Evolutionary conservation across 139 green algal genomes (phyloP).

Genomic region (Haematococcus lacustris): DNA sequence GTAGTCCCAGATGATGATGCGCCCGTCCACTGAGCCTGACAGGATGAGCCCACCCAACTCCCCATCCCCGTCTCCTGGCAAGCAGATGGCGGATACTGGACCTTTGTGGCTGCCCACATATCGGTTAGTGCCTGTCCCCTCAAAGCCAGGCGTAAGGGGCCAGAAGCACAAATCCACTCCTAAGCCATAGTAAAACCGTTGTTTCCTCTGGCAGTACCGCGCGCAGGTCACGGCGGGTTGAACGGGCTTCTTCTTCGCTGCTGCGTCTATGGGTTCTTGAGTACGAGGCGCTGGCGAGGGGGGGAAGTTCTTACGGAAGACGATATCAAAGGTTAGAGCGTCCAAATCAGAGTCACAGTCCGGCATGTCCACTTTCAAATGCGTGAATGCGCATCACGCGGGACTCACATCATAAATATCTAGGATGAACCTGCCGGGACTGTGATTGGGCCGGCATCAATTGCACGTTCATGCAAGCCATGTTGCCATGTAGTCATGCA

Average conservation of each 20-base stretch:
- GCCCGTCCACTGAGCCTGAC: constrained; percentile 43
- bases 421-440: too few relatives aligned
- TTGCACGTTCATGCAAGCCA: too few relatives aligned
- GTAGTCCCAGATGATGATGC: constrained; percentile 58
- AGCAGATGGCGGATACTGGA: constrained; percentile 21
- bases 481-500: too few relatives aligned
- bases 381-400: too few relatives aligned
- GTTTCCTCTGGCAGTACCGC: not conserved
- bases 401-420: too few relatives aligned
- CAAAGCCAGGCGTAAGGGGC: constrained; percentile 12
- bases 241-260: not conserved
- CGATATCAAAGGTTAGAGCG: too few relatives aligned
- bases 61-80: constrained; percentile 7
- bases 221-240: not conserved
- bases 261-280: too few relatives aligned
- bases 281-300: too few relatives aligned
- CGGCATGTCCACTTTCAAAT: too few relatives aligned
- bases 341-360: too few relatives aligned
- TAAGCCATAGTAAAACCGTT: constrained; percentile 30
- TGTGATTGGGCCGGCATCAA: too few relatives aligned
- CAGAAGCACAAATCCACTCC: constrained; percentile 41
- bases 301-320: too few relatives aligned
- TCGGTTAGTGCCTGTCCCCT: constrained; percentile 4
- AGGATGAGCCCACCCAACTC: constrained; percentile 39
- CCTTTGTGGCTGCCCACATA: constrained; percentile 40